Evolutionary conservation across 805 yeast species (phyloP).

Genomic region (Metschnikowia baotianmanensis): DNA sequence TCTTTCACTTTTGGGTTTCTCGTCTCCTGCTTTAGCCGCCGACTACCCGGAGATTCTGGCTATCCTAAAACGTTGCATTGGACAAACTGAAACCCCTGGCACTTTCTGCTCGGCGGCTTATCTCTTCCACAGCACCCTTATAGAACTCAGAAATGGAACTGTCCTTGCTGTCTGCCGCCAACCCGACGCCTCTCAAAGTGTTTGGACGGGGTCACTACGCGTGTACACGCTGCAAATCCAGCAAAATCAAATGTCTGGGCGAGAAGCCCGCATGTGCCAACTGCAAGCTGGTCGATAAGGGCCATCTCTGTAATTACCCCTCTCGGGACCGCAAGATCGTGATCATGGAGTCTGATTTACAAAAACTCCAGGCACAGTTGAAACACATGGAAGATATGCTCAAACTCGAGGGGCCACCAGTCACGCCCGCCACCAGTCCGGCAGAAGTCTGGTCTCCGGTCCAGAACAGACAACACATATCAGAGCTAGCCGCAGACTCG

Average conservation of each 20-base stretch:
- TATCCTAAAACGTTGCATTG: too few relatives aligned
- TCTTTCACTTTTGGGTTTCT: too few relatives aligned
- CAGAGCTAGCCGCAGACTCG: constrained; percentile 19
- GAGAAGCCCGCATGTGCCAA: constrained; percentile 42
- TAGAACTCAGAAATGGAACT: too few relatives aligned
- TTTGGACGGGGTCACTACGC: constrained; percentile 44
- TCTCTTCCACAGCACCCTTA: too few relatives aligned
- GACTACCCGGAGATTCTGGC: too few relatives aligned
- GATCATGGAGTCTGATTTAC: constrained; percentile 42
- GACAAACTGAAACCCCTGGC: too few relatives aligned
- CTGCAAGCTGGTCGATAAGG: constrained; percentile 34
- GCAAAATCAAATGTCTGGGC: constrained; percentile 42
- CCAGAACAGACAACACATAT: constrained; percentile 6
- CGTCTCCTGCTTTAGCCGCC: too few relatives aligned
- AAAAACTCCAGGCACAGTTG: constrained; percentile 32
- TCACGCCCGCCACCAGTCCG: constrained; percentile 3
- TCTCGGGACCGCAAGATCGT: constrained; percentile 40
- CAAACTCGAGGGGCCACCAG: constrained; percentile 12
- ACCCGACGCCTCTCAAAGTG: constrained; percentile 38
- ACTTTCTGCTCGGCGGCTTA: too few relatives aligned
- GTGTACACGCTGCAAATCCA: constrained; percentile 40
- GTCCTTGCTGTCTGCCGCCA: too few relatives aligned
- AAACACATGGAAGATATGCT: constrained; percentile 26
- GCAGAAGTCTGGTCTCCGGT: constrained; percentile 1
- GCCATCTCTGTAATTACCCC: constrained; percentile 35